Base-by-base conservation (phyloP, 2,329 filamentous ascomycete species). In the Aureobasidium sp. region DNA sequence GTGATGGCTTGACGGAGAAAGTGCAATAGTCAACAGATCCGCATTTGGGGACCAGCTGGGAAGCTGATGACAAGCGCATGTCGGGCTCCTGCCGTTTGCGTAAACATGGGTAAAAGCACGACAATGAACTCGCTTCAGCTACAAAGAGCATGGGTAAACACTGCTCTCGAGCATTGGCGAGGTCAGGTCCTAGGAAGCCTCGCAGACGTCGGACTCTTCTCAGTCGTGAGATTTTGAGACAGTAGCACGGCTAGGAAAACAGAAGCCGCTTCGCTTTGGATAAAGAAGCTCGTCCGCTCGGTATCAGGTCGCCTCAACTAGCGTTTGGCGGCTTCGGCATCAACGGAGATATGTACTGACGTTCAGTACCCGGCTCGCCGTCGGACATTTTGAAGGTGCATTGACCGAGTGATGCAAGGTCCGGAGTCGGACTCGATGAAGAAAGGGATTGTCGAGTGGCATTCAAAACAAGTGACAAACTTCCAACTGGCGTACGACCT, bases 311-410 rank as follows among this genome's bases (percentile, higher is more conserved):
- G 17, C 7, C 11, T 19, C n/a, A 19, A 25, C 29, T 48, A 35
- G 44, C 45, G 45, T 39, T 17, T 30, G 44, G 27, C 44, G 40
- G 32, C 12, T 48, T 37, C 44, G 44, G 44, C 32, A 48, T 35
- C 44, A 48, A 30, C 44, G 44, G 44, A 48, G 44, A 48, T 48
- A n/a, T n/a, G n/a, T n/a, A 48, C 42, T 45, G 42, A 45, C 29
- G 42, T 29, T 2, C 42, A 45, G 27, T 24, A n/a, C n/a, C n/a
- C n/a, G 42, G 44, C 22, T 32, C 27, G 17, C 41, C 11, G 41
- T 48, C 44, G 44, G 44, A 48, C 44, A 35, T 48, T 48, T 48
- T 21, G 44, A 25, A 22, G 25, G 44, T 48, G 44, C 44, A 48
- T 48, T 48, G 44, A 37, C 44, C 32, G 44, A 48, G 29, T 45